Percentiles rank a stretch among this genome's conserved stretches.
Conservation (phyloP, 2,329 filamentous ascomycete genomes). For the Penicillium sp. region DNA sequence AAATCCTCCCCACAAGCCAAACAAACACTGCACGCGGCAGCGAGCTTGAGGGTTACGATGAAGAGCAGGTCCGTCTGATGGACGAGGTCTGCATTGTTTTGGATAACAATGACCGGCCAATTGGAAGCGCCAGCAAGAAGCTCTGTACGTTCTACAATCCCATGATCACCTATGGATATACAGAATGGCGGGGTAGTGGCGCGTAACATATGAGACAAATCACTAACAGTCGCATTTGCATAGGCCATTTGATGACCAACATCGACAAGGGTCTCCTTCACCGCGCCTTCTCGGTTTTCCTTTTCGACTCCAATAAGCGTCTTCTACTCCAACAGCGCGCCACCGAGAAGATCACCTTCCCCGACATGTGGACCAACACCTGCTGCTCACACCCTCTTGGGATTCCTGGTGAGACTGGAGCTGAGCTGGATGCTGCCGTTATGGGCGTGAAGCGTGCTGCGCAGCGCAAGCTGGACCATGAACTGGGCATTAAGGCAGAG, state of each 20-base stretch:
- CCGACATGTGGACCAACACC: constrained; percentile 99
- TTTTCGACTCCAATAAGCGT: constrained; percentile 92
- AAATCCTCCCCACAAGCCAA: constrained; percentile 46
- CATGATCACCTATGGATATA: not conserved
- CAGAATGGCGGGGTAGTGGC: constrained; percentile 10
- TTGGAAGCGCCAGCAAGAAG: constrained; percentile 98
- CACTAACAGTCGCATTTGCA: constrained; percentile 9
- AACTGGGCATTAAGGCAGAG: constrained; percentile 83
- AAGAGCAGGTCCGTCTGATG: constrained; percentile 97
- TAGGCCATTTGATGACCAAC: constrained; percentile 98
- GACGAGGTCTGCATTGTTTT: constrained; percentile 98
- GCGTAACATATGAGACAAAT: constrained; percentile 1
- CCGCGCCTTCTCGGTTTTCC: constrained; percentile 95
- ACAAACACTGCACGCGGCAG: constrained; percentile 51
- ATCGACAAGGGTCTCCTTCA: constrained; percentile 94
- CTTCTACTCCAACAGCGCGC: constrained; percentile 94
- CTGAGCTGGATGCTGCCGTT: constrained; percentile 74
- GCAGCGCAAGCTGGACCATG: constrained; percentile 88
- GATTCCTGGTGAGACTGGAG: constrained; percentile 86
- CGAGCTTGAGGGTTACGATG: constrained; percentile 87
- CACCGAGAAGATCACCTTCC: constrained; percentile 96
- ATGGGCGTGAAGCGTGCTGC: constrained; percentile 87
- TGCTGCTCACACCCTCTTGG: constrained; percentile 97
- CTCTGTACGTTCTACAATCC: constrained; percentile 63
- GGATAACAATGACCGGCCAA: constrained; percentile 86